Evolutionary conservation across 192 early-diverging fungal genomes (phyloP), one percentile per base, ranked within the genome.

Genomic region (Gonapodya prolifera): DNA sequence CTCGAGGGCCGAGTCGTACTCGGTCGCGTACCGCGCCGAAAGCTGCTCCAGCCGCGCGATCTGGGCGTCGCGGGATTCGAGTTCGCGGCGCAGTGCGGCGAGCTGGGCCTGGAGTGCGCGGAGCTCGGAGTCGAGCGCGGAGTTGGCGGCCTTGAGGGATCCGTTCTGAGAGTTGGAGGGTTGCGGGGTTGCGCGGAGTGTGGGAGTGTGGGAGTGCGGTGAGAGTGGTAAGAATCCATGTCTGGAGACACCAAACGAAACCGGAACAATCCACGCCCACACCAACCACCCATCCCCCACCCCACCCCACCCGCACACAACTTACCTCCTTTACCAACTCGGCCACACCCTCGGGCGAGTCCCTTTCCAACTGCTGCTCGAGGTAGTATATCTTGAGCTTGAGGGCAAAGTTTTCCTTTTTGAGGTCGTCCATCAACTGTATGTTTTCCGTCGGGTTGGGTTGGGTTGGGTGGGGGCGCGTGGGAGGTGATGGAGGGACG

Each of bases 321-420:
- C n/a, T n/a, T n/a, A n/a, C 81, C 81, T 82, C 81, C 13, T 75
- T 34, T 13, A 82, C 8, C 1, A 77, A 30, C 45, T 82, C 28
- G 0, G 2, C 30, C 13, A 35, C 1, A 1, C 69, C 33, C 23
- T 70, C 79, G 13, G 78, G 81, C 1, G 79, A 45, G 1, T 13
- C 23, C 69, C 73, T 81, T 29, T 75, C 79, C 8, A 78, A 23
- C 8, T 76, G 28, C 70, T 82, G 79, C 34, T 82, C 81, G 2
- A 82, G 35, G 73, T 81, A 81, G 71, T 81, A 82, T 0, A 82
- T 82, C 69, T 71, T 16, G 78, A 83, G 70, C 75, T 83, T 83
- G 17, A 83, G 77, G 1, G 36, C 78, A 77, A 83, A 83, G 75
- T 83, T 83, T 32, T 82, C 82, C 73, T 82, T 83, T 76, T 83